Evolutionary conservation across 768 basidiomycete species (phyloP).

Genomic region (Leucocoprinus leucothites): DNA sequence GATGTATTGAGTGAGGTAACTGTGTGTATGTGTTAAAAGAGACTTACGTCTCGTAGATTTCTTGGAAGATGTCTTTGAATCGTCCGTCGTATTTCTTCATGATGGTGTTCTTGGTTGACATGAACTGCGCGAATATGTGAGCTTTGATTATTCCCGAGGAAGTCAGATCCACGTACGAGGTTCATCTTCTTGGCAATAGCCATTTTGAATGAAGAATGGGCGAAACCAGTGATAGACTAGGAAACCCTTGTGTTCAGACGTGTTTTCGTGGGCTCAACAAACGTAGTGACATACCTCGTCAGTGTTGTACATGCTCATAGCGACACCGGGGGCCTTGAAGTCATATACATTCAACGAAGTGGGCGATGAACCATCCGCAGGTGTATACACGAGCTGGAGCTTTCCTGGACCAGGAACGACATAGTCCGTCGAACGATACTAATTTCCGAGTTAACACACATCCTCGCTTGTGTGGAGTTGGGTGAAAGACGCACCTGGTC

Average conservation of each 20-base stretch:
- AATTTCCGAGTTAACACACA: neutral
- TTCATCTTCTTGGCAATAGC: conserved; percentile 76
- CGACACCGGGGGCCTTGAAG: conserved; percentile 90
- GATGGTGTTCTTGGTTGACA: conserved; percentile 99
- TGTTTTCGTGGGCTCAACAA: neutral
- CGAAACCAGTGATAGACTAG: conserved; percentile 91
- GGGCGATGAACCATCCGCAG: conserved; percentile 65
- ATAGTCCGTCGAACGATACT: conserved; percentile 94
- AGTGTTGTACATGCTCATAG: conserved; percentile 98
- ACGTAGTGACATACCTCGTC: conserved; percentile 61
- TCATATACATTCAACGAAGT: conserved; percentile 84
- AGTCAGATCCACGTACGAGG: conserved; percentile 36
- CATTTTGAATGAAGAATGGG: conserved; percentile 99
- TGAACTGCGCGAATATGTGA: conserved; percentile 54
- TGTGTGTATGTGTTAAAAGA: neutral
- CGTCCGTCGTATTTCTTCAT: conserved; percentile 97
- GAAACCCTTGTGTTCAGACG: neutral
- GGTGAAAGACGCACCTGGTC: conserved; percentile 66
- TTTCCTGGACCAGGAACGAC: conserved; percentile 91
- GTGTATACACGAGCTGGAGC: conserved; percentile 88
- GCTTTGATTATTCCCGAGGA: neutral
- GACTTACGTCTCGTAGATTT: conserved; percentile 77
- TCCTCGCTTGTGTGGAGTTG: neutral
- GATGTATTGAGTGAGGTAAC: neutral
- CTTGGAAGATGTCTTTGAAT: conserved; percentile 99